A percentile compares a stretch with the other conserved stretches of the same genome.
Evolutionary conservation across 768 basidiomycete genomes (phyloP).

Genomic region (Myochromella boudieri): DNA sequence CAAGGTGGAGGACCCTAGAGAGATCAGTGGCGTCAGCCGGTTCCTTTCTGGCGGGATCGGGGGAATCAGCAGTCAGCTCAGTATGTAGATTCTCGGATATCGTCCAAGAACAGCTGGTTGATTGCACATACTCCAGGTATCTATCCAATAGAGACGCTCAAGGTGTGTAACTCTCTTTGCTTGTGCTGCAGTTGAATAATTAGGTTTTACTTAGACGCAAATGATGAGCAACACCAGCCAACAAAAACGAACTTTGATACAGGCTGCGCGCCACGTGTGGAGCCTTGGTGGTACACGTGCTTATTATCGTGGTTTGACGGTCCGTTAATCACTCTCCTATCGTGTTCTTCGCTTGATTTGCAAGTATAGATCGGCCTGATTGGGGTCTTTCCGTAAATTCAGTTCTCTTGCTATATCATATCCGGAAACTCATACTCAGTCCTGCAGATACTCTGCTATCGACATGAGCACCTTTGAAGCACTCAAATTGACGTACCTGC

Average conservation of each 20-base stretch:
- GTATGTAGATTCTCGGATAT: constrained; percentile 42
- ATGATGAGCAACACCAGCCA: constrained; percentile 88
- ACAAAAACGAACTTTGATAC: constrained; percentile 54
- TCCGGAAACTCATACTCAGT: background rate
- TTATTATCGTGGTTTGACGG: constrained; percentile 89
- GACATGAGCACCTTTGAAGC: constrained; percentile 98
- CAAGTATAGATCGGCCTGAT: constrained; percentile 79
- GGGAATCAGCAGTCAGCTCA: constrained; percentile 90
- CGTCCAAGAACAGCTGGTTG: constrained; percentile 15
- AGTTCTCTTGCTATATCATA: constrained; percentile 2
- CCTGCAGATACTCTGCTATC: constrained; percentile 79
- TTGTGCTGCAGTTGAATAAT: constrained; percentile 4
- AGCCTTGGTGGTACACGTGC: constrained; percentile 73
- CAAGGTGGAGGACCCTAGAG: constrained; percentile 80
- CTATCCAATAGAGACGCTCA: constrained; percentile 95
- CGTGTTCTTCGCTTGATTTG: constrained; percentile 15
- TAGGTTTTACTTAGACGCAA: constrained; percentile 60
- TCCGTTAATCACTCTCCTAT: constrained; percentile 40
- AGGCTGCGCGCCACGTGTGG: constrained; percentile 77
- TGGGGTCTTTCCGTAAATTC: constrained; percentile 89
- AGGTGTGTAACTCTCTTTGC: constrained; percentile 45
- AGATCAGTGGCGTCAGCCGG: constrained; percentile 89
- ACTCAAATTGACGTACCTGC: constrained; percentile 85
- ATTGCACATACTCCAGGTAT: constrained; percentile 57
- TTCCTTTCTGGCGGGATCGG: constrained; percentile 96